These are phyloP conservation scores for Alternaria alternata DNA, from an alignment of 2,329 filamentous ascomycete species.

Conservation along the genomic window DNA sequence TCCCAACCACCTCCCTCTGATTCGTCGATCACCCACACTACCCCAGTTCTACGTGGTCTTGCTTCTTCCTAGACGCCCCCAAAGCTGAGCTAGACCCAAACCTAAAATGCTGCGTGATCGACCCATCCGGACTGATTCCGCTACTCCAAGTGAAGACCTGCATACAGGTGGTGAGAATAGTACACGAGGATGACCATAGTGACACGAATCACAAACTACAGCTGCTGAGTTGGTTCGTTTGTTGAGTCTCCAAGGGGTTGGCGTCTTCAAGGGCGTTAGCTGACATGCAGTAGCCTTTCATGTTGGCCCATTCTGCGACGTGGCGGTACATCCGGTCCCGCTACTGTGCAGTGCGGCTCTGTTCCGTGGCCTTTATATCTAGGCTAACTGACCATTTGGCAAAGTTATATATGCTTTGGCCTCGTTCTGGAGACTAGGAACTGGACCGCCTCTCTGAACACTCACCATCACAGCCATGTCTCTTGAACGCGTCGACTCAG, in stretches of 20 bases:
- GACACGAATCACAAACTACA: background rate
- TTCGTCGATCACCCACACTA: background rate
- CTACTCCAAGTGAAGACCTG: too few species aligned
- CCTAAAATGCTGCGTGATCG: background rate
- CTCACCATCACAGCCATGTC: constrained; percentile 18
- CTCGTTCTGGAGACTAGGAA: background rate
- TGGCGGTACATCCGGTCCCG: background rate
- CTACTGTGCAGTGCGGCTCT: background rate
- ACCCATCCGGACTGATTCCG: background rate
- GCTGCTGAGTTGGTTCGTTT: background rate
- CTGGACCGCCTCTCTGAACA: background rate
- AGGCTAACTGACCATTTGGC: background rate
- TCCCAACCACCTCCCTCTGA: background rate
- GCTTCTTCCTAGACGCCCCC: background rate
- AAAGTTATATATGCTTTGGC: background rate
- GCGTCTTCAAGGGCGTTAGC: too few species aligned
- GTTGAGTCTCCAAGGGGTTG: too few species aligned
- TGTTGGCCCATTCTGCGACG: background rate
- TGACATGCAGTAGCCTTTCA: background rate
- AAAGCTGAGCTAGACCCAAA: background rate
- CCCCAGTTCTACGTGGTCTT: background rate
- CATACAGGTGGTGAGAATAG: background rate
- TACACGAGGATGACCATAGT: too few species aligned
- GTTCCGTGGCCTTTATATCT: background rate
- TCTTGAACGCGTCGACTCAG: constrained; percentile 28